Evolutionary conservation across 306 rosid species (phyloP).

Genomic region (Parietaria judaica): DNA sequence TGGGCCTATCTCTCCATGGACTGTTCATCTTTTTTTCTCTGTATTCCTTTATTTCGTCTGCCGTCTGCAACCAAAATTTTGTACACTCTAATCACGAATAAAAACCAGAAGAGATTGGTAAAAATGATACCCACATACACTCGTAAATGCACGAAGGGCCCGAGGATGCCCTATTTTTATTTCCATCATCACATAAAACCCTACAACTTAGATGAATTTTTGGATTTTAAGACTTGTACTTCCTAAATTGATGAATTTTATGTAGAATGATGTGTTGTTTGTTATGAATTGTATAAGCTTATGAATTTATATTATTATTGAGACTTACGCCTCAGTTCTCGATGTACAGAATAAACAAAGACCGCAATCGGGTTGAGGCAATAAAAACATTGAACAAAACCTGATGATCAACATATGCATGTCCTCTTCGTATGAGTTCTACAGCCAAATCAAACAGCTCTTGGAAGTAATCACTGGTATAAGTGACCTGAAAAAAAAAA

Average conservation of each 20-base stretch:
- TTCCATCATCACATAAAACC: too few species aligned
- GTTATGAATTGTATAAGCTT: too few species aligned
- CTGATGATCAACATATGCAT: slow-evolving; percentile 97
- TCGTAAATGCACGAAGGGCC: not conserved
- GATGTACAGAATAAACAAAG: not conserved
- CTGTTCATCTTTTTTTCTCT: slow-evolving; percentile 93
- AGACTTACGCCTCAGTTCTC: too few species aligned
- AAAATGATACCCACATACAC: not conserved
- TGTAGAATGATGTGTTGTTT: too few species aligned
- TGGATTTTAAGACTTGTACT: too few species aligned
- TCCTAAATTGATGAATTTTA: too few species aligned
- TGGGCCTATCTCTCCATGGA: slow-evolving; percentile 95
- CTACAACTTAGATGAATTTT: too few species aligned
- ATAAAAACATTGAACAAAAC: slow-evolving; percentile 25
- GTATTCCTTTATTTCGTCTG: slow-evolving; percentile 81
- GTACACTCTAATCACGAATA: slow-evolving; percentile 5
- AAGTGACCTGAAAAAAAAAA: slow-evolving; percentile 59
- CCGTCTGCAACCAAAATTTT: slow-evolving; percentile 49
- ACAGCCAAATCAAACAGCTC: slow-evolving; percentile 86
- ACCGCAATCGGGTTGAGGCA: too few species aligned
- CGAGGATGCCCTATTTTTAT: too few species aligned
- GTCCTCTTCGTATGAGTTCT: slow-evolving; percentile 81
- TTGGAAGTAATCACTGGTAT: slow-evolving; percentile 93
- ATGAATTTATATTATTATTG: too few species aligned
- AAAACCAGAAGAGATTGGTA: not conserved